phyloP scores from a whole-genome alignment of 225 moss, liverwort and hornwort genomes.

The Marchantia polymorpha region DNA sequence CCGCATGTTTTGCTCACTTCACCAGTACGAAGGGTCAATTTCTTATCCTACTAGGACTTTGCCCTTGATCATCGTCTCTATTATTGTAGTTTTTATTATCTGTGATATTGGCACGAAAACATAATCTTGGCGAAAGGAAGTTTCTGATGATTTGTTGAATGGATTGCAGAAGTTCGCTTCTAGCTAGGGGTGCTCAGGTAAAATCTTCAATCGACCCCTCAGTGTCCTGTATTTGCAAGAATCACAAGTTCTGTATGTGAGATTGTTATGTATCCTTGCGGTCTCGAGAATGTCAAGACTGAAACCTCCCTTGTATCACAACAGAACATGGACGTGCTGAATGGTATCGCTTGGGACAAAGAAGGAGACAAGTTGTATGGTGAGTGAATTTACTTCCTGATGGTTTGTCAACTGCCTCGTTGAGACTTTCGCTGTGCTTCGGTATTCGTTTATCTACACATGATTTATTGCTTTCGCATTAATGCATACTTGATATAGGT shows the following conservation, averaged over 20 bases:
- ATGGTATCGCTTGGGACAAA: conserved; percentile 97
- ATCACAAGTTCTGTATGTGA: not conserved
- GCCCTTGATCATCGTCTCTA: too few species aligned
- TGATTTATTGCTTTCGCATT: not conserved
- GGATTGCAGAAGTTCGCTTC: conserved; percentile 61
- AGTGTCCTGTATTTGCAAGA: not conserved
- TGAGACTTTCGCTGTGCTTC: not conserved
- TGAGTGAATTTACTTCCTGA: conserved; percentile 19
- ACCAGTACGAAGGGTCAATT: too few species aligned
- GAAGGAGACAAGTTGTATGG: conserved; percentile 74
- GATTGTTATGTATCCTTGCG: not conserved
- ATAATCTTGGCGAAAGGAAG: too few species aligned
- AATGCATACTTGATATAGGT: not conserved
- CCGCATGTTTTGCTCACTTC: too few species aligned
- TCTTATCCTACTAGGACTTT: too few species aligned
- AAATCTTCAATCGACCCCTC: not conserved
- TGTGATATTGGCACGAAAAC: too few species aligned
- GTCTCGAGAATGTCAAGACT: not conserved
- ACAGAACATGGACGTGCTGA: conserved; percentile 82
- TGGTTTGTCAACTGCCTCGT: not conserved
- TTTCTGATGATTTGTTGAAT: not conserved
- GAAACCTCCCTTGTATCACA: not conserved
- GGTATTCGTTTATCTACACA: not conserved
- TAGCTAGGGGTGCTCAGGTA: conserved; percentile 63
- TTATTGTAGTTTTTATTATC: too few species aligned